These are phyloP conservation scores for Margaritispora aquatica DNA, from an alignment of 495 filamentous ascomycete species.

Conservation along the genomic window DNA sequence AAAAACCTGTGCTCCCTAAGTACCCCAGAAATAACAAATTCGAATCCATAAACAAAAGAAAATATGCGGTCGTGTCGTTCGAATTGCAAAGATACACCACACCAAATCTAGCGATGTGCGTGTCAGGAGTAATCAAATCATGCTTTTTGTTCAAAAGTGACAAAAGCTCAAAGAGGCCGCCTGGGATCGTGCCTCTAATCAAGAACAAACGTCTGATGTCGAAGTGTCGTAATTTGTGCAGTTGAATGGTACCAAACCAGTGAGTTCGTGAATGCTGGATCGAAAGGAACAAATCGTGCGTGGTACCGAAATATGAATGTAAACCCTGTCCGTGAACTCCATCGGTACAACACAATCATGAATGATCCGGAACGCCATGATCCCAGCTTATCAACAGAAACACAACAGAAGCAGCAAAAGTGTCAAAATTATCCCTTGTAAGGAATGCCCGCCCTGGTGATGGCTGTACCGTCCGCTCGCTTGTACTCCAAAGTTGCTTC, in stretches of 20 bases:
- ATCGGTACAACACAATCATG: neutral
- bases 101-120: neutral
- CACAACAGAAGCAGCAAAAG: neutral
- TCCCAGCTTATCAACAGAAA: too few relatives aligned
- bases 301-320: neutral
- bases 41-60: conserved; percentile 13
- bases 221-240: neutral
- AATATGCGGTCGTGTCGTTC: neutral
- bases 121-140: neutral
- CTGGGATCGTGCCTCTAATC: neutral
- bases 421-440: neutral
- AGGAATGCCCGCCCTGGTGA: neutral
- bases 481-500: conserved; percentile 38
- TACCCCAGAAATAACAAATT: neutral
- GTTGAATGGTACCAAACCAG: neutral
- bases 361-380: neutral
- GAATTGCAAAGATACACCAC: too few relatives aligned
- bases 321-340: conserved; percentile 4
- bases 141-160: neutral
- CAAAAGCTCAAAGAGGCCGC: neutral
- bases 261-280: neutral
- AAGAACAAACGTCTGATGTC: neutral
- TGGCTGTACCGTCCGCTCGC: conserved; percentile 32
- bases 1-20: neutral
- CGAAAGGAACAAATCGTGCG: neutral